phyloP scores from a whole-genome alignment of 192 early-diverging fungal species.

The Coemansia sp. region DNA sequence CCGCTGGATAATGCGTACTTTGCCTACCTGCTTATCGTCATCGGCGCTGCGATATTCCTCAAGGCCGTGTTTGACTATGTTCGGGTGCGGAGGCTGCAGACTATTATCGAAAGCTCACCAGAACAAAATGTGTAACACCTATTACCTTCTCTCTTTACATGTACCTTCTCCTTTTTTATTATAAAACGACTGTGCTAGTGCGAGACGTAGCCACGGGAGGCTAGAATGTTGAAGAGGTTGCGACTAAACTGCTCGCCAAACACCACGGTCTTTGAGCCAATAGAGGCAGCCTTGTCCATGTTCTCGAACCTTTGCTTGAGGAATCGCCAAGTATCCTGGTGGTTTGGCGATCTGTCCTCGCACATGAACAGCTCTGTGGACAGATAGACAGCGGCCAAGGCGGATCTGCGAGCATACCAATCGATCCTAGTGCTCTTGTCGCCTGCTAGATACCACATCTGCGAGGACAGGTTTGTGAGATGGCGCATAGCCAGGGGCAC shows the following conservation, averaged over 20 bases:
- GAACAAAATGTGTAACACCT: conserved; percentile 46
- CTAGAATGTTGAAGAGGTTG: conserved; percentile 48
- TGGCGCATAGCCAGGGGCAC: conserved; percentile 64
- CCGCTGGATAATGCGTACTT: conserved; percentile 63
- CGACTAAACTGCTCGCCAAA: conserved; percentile 43
- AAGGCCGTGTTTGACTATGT: conserved; percentile 71
- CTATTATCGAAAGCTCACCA: conserved; percentile 62
- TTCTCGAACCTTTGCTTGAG: conserved; percentile 77
- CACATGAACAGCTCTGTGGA: conserved; percentile 92
- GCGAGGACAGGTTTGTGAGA: conserved; percentile 71
- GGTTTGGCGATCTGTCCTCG: conserved; percentile 76
- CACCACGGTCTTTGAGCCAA: not conserved
- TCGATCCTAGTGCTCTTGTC: conserved; percentile 78
- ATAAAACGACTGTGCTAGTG: conserved; percentile 10
- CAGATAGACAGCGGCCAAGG: conserved; percentile 80
- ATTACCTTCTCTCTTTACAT: not conserved
- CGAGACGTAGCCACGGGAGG: conserved; percentile 31
- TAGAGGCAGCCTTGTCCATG: conserved; percentile 59
- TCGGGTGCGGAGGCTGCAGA: conserved; percentile 68
- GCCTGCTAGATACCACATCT: conserved; percentile 86
- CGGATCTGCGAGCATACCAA: conserved; percentile 84
- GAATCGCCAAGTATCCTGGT: conserved; percentile 71
- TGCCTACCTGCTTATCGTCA: conserved; percentile 70
- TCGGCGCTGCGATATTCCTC: conserved; percentile 73
- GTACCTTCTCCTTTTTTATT: conserved; percentile 1